Conservation (phyloP, 371 early-diverging fungal genomes). For the Chytridiales sp. region DNA sequence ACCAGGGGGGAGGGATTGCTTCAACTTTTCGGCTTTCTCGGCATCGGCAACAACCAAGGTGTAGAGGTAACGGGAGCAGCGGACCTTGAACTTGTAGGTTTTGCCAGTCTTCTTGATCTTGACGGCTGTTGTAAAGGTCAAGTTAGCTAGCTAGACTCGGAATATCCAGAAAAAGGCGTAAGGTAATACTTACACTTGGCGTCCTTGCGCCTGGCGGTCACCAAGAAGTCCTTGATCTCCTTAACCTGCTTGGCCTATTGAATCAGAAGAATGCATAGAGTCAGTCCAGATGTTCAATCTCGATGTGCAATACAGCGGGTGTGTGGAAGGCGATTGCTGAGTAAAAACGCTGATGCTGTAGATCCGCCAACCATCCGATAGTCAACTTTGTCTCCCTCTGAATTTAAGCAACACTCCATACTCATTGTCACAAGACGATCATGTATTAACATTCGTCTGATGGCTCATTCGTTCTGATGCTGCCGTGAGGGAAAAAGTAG, state of each 20-base stretch:
- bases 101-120: conserved; percentile 96
- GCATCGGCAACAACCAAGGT: conserved; percentile 94
- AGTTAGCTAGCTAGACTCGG: not conserved
- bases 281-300: no score
- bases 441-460: no score
- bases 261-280: not conserved
- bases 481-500: no score
- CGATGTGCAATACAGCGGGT: not conserved
- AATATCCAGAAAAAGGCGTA: not conserved
- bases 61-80: conserved; percentile 97
- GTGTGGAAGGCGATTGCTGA: no score
- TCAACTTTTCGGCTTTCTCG: conserved; percentile 95
- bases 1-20: conserved; percentile 60
- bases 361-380: no score
- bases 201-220: conserved; percentile 94
- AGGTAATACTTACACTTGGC: conserved; percentile 70
- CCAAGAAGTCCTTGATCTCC: conserved; percentile 98
- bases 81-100: conserved; percentile 97
- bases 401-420: no score
- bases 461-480: no score
- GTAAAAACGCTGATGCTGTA: no score
- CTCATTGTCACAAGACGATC: no score
- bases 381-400: no score
- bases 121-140: conserved; percentile 57
- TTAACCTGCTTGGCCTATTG: conserved; percentile 93